phyloP scores from a whole-genome alignment of 495 filamentous ascomycete genomes.

The Trichocladium uniseriatum region DNA sequence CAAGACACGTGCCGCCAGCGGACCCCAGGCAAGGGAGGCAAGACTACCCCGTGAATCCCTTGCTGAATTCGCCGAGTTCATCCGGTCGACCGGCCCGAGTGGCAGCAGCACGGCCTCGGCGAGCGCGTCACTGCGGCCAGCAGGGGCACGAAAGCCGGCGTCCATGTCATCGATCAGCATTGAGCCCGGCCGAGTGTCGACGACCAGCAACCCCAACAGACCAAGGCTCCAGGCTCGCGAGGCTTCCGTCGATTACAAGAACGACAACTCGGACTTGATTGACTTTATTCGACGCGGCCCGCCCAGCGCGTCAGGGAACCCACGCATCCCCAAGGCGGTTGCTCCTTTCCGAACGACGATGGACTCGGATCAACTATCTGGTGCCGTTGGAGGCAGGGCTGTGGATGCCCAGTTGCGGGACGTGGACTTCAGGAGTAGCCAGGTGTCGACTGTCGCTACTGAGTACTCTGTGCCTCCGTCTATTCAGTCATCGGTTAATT shows the following conservation, averaged over 20 bases:
- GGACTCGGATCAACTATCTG: constrained; percentile 69
- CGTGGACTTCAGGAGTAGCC: constrained; percentile 34
- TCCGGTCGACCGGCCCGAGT: constrained; percentile 69
- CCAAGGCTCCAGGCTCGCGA: constrained; percentile 61
- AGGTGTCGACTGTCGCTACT: constrained; percentile 36
- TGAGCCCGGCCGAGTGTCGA: constrained; percentile 20
- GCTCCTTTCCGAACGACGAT: constrained; percentile 78
- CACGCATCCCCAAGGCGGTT: constrained; percentile 70
- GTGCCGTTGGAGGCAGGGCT: constrained; percentile 41
- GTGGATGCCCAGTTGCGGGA: constrained; percentile 41
- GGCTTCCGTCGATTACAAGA: constrained; percentile 49
- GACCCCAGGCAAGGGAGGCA: constrained; percentile 56
- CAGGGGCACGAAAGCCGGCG: constrained; percentile 19
- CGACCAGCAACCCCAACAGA: constrained; percentile 27
- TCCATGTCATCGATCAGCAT: constrained; percentile 22
- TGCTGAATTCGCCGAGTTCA: constrained; percentile 75
- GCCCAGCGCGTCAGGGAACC: constrained; percentile 41
- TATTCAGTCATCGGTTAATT: constrained; percentile 42
- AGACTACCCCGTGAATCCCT: constrained; percentile 53
- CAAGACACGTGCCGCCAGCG: constrained; percentile 25
- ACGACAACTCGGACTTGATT: constrained; percentile 74
- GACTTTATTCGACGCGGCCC: constrained; percentile 89
- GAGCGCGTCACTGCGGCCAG: constrained; percentile 6
- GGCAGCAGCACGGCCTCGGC: constrained; percentile 21
- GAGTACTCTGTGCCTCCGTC: constrained; percentile 24